Conservation (phyloP, 1,139 yeast genomes). For the Kodamaea ohmeri region DNA sequence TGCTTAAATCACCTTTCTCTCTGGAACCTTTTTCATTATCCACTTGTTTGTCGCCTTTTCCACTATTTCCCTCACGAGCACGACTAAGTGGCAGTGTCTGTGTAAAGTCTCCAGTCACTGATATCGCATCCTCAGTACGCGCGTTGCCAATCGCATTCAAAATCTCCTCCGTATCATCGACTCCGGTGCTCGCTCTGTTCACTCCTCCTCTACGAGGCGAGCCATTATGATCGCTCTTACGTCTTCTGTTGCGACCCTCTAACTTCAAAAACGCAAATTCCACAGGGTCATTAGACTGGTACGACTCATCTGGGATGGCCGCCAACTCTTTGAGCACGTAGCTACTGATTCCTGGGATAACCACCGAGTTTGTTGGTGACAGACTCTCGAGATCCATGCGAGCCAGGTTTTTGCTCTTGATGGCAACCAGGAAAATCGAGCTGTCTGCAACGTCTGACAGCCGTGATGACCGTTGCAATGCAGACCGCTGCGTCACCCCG, state of each 20-base stretch:
- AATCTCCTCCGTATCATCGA: slow-evolving; percentile 33
- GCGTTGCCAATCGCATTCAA: slow-evolving; percentile 44
- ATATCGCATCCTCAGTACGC: slow-evolving; percentile 37
- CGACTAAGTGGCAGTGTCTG: slow-evolving; percentile 1
- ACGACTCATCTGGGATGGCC: slow-evolving; percentile 74
- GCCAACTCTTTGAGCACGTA: slow-evolving; percentile 69
- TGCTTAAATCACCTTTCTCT: too few species aligned
- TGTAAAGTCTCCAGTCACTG: slow-evolving; percentile 10
- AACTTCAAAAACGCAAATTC: slow-evolving; percentile 69
- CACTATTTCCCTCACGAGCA: too few species aligned
- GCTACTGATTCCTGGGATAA: slow-evolving; percentile 62
- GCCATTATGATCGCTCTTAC: too few species aligned
- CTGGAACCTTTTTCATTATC: too few species aligned
- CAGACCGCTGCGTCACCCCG: slow-evolving; percentile 14
- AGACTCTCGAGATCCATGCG: slow-evolving; percentile 15
- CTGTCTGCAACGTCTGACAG: slow-evolving; percentile 34
- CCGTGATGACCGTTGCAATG: slow-evolving; percentile 17
- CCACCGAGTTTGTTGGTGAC: slow-evolving; percentile 36
- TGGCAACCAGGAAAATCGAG: slow-evolving; percentile 37
- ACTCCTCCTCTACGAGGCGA: too few species aligned
- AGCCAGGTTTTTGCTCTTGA: slow-evolving; percentile 24
- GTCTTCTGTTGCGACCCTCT: slow-evolving; percentile 58
- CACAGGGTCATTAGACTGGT: slow-evolving; percentile 60
- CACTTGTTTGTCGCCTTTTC: too few species aligned
- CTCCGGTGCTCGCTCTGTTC: slow-evolving; percentile 6